A percentile compares a stretch with the other conserved stretches of the same genome.
Conservation (phyloP, 2,329 filamentous ascomycete genomes). For the Parascedosporium putredinis region DNA sequence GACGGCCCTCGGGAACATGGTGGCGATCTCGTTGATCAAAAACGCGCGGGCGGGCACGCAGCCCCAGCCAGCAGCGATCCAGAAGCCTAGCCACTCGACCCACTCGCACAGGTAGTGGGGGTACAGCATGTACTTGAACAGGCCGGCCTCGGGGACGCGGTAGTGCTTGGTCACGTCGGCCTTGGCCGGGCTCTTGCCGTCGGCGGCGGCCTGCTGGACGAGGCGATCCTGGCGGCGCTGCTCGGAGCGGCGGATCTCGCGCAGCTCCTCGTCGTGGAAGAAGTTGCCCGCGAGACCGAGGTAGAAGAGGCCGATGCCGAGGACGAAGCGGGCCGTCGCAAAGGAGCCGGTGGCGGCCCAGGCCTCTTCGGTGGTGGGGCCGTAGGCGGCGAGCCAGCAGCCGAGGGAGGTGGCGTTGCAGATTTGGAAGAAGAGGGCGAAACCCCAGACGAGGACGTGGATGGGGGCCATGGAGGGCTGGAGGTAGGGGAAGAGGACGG, state of each 20-base stretch:
- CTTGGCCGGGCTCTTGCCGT: slow-evolving; percentile 19
- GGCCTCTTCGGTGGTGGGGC: slow-evolving; percentile 47
- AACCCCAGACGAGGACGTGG: slow-evolving; percentile 55
- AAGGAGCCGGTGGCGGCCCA: slow-evolving; percentile 34
- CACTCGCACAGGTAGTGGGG: slow-evolving; percentile 96
- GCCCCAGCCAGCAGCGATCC: slow-evolving; percentile 57
- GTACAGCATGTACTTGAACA: slow-evolving; percentile 76
- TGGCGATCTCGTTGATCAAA: slow-evolving; percentile 74
- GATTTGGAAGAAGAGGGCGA: slow-evolving; percentile 65
- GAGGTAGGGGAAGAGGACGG: slow-evolving; percentile 68
- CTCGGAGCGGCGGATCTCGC: slow-evolving; percentile 70
- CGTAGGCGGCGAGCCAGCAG: slow-evolving; percentile 74
- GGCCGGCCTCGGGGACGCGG: slow-evolving; percentile 69
- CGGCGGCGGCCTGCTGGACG: slow-evolving; percentile 19
- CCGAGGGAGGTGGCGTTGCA: slow-evolving; percentile 69
- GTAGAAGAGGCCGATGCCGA: slow-evolving; percentile 67
- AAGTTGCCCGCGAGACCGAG: slow-evolving; percentile 71
- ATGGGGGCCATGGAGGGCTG: slow-evolving; percentile 92
- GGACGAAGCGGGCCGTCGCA: slow-evolving; percentile 33
- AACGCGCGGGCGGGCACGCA: slow-evolving; percentile 73
- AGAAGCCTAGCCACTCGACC: slow-evolving; percentile 91
- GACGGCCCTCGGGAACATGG: slow-evolving; percentile 81
- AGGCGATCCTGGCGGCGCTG: slow-evolving; percentile 43
- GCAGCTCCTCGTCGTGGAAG: slow-evolving; percentile 80
- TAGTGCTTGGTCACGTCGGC: slow-evolving; percentile 67